Base-by-base conservation (phyloP, 371 early-diverging fungal genomes). In the Nematocida ausubeli region DNA sequence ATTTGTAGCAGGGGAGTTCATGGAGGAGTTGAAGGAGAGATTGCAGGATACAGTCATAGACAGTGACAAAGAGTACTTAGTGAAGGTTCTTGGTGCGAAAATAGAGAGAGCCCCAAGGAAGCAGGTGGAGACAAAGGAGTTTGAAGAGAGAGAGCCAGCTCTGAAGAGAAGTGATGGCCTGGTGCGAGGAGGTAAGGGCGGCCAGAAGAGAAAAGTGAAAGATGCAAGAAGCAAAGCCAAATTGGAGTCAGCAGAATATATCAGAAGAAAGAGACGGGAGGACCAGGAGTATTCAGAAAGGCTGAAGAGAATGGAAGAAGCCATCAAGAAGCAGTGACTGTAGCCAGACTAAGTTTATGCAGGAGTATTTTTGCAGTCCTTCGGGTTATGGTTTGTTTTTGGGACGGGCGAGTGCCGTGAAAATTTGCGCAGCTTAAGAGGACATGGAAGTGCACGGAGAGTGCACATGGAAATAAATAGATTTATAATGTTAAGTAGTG, bases 121-220 rank as follows among this genome's bases (percentile, higher is more conserved):
- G 3, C 26, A 32, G n/a, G 66, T 39, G 35, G 65, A 65, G 40
- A 49, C 9, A 42, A 64, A 57, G 26, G 66, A n/a, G n/a, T 75
- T 75, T 49, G 9, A 28, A 52, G 78, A 75, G 57, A 54, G 66
- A 16, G 78, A 75, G 47, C 78, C 78, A n/a, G 34, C 44, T 9
- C 24, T 75, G 7, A 57, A 39, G 26, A 30, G 12, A 12, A 55
- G 58, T 9, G 30, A 9, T 16, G 49, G 54, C 6, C 4, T 28
- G 14, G 28, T 37, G 1, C 24, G 39, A 14, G 78, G 32, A 40
- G 68, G 49, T 1, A 49, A 49, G 12, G 50, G 67, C 19, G 55
- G 44, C 9, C 37, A 6, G 1, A 64, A 32, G 32, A 75, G 35
- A 35, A 47, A 32, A 44, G 39, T 35, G 28, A 37, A 34, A 7